Evolutionary conservation across 352 stramenopile genomes (phyloP).

Genomic region (Thraustotheca clavata): DNA sequence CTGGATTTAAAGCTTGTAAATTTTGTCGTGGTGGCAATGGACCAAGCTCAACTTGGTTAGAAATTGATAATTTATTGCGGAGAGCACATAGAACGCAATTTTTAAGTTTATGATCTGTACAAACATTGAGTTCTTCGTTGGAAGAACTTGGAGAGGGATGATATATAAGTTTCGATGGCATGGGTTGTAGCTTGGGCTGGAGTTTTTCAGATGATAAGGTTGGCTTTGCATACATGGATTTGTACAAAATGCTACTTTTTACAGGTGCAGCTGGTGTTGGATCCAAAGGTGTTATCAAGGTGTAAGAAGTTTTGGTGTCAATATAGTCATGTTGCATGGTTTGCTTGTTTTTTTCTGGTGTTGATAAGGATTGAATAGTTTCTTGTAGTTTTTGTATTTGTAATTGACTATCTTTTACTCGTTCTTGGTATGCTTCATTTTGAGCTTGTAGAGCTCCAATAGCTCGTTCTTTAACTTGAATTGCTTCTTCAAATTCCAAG

Average conservation of each 20-base stretch:
- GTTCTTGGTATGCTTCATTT: constrained; percentile 48
- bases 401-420: constrained; percentile 46
- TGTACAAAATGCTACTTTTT: constrained; percentile 15
- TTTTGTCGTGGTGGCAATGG: constrained; percentile 6
- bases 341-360: constrained; percentile 32
- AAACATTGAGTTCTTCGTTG: constrained; percentile 9
- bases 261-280: not conserved
- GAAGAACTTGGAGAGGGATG: not conserved
- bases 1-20: constrained; percentile 17
- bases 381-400: constrained; percentile 45
- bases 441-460: constrained; percentile 45
- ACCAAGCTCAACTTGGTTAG: too few relatives aligned
- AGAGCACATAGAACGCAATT: constrained; percentile 55
- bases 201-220: not conserved
- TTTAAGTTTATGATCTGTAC: constrained; percentile 40
- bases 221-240: not conserved
- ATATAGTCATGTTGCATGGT: not conserved
- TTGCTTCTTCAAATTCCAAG: constrained; percentile 38
- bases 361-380: constrained; percentile 43
- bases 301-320: not conserved
- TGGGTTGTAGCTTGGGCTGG: not conserved
- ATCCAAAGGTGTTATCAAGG: not conserved
- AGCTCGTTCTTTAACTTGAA: constrained; percentile 49
- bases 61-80: constrained; percentile 10
- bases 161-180: not conserved